Percentiles rank a stretch among this genome's conserved stretches.
phyloP scores from a whole-genome alignment of 331 rosid genomes.

The Pyrus hybrid region DNA sequence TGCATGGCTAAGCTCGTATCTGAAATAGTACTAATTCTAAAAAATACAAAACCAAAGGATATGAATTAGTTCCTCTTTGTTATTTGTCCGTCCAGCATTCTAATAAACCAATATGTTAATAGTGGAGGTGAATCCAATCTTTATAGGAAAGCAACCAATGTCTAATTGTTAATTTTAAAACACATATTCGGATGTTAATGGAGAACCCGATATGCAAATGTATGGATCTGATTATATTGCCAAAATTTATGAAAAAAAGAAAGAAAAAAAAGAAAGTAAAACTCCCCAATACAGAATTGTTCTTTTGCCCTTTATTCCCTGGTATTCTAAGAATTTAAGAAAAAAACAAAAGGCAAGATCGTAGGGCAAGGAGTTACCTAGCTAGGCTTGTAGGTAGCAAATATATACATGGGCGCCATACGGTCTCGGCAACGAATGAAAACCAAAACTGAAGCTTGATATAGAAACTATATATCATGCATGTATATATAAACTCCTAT shows the following conservation, averaged over 20 bases:
- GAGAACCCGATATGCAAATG: not conserved
- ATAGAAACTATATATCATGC: not conserved
- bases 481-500: too few species aligned
- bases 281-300: not conserved
- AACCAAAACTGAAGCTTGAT: not conserved
- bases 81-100: not conserved
- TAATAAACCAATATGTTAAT: not conserved
- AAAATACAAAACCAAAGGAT: not conserved
- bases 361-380: not conserved
- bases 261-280: too few species aligned
- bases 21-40: too few species aligned
- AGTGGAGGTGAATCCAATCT: not conserved
- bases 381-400: not conserved
- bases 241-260: too few species aligned
- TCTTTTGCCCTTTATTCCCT: not conserved
- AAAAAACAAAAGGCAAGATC: not conserved
- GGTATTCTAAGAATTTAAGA: not conserved
- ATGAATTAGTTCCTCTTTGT: not conserved
- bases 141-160: not conserved
- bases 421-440: not conserved
- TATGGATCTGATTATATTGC: not conserved
- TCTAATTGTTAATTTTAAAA: not conserved
- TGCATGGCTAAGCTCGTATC: not conserved
- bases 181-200: not conserved
- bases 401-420: not conserved